Conservation (phyloP, 1,139 yeast genomes). For the Hemisphaericaspora xylanilytica region DNA sequence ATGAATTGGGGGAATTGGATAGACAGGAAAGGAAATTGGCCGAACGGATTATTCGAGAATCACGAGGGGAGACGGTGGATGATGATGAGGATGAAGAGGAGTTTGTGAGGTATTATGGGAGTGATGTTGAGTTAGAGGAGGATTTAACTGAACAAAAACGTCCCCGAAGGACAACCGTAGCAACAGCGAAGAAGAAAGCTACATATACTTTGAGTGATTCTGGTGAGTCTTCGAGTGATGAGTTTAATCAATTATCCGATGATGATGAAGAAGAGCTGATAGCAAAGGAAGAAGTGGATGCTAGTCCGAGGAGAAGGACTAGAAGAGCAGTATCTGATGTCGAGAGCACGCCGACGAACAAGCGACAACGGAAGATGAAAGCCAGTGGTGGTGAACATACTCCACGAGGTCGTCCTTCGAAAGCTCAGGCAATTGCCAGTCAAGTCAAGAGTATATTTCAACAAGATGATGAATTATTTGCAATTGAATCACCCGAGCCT, state of each 20-base stretch:
- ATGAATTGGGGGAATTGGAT: conserved; percentile 25
- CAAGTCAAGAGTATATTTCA: conserved; percentile 38
- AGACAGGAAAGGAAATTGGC: conserved; percentile 47
- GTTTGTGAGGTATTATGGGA: conserved; percentile 21
- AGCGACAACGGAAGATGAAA: conserved; percentile 3
- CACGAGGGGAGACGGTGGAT: conserved; percentile 17
- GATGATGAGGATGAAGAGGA: conserved; percentile 6
- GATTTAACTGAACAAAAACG: conserved; percentile 18
- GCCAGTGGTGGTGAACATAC: background rate
- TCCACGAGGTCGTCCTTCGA: conserved; percentile 36
- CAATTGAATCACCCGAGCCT: background rate
- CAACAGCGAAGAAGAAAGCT: conserved; percentile 5
- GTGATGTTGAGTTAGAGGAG: conserved; percentile 33
- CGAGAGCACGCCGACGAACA: background rate
- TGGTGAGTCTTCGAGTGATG: conserved; percentile 8
- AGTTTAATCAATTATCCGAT: conserved; percentile 4
- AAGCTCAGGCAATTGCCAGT: conserved; percentile 31
- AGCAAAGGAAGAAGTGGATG: too few species aligned
- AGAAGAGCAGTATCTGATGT: conserved; percentile 10
- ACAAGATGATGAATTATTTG: conserved; percentile 23
- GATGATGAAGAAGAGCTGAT: conserved; percentile 11
- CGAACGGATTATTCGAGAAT: conserved; percentile 34
- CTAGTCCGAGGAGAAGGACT: conserved; percentile 17
- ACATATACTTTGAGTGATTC: conserved; percentile 4
- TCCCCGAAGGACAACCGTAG: conserved; percentile 4